phyloP scores from a whole-genome alignment of 805 yeast species.

The Debaryomyces castellii region DNA sequence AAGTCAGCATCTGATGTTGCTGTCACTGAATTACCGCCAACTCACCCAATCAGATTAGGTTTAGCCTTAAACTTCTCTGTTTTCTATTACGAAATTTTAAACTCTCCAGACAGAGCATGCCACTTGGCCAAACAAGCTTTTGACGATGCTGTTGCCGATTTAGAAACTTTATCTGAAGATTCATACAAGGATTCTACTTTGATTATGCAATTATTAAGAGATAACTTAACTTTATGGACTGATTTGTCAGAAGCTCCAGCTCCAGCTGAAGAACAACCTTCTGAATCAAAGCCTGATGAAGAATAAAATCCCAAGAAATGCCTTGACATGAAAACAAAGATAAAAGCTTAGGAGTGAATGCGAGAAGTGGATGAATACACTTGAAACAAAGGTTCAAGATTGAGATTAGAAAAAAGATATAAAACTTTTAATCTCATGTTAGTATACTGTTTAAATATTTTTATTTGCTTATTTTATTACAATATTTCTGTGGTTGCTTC shows the following conservation, averaged over 20 bases:
- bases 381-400: neutral
- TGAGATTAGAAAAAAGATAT: neutral
- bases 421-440: neutral
- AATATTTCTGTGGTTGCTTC: conserved; percentile 2
- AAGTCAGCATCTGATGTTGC: conserved; percentile 96
- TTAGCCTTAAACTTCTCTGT: conserved; percentile 97
- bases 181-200: conserved; percentile 97
- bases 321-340: conserved; percentile 4
- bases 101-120: conserved; percentile 98
- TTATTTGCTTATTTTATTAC: conserved; percentile 3
- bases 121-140: conserved; percentile 98
- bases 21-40: conserved; percentile 94
- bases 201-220: conserved; percentile 98
- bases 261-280: conserved; percentile 33
- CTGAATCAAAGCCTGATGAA: conserved; percentile 19
- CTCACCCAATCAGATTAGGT: conserved; percentile 98
- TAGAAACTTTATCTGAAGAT: conserved; percentile 96
- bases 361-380: conserved; percentile 1
- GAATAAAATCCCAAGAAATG: conserved; percentile 11
- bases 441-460: conserved; percentile 2
- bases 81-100: conserved; percentile 96
- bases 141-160: conserved; percentile 98
- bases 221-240: conserved; percentile 97
- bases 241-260: conserved; percentile 81
- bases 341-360: conserved; percentile 2